phyloP scores from a whole-genome alignment of 495 filamentous ascomycete genomes.

The Xylaria palmicola region DNA sequence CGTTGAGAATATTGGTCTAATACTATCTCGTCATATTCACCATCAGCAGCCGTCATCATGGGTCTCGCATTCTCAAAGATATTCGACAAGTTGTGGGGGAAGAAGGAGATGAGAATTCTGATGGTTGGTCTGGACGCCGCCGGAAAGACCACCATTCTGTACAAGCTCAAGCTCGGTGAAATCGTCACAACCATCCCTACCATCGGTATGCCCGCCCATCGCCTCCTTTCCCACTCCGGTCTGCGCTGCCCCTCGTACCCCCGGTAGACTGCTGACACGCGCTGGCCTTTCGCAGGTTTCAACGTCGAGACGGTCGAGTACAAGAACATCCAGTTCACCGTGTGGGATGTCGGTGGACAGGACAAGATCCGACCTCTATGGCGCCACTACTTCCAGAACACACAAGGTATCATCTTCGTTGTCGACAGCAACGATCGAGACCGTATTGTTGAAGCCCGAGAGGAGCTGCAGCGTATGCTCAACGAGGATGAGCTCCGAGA shows the following conservation, averaged over 20 bases:
- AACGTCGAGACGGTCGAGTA: conserved; percentile 99
- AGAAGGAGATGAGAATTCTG: conserved; percentile 99
- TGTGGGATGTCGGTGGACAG: conserved; percentile 99
- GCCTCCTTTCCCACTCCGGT: background rate
- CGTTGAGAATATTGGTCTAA: conserved; percentile 22
- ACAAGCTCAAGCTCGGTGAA: conserved; percentile 99
- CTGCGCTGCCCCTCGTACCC: conserved; percentile 1
- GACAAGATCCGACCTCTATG: conserved; percentile 99
- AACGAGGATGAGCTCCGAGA: conserved; percentile 99
- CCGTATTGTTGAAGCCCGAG: conserved; percentile 96
- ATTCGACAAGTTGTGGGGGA: conserved; percentile 92
- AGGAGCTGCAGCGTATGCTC: conserved; percentile 99
- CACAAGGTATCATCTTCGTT: conserved; percentile 99
- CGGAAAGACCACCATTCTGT: conserved; percentile 99
- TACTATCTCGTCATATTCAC: conserved; percentile 23
- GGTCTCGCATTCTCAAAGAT: conserved; percentile 92
- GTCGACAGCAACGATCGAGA: conserved; percentile 99
- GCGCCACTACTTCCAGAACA: conserved; percentile 99
- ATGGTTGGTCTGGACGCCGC: conserved; percentile 99
- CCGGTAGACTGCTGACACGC: conserved; percentile 29
- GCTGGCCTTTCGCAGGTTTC: conserved; percentile 64
- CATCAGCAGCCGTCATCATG: conserved; percentile 59
- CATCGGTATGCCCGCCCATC: conserved; percentile 73
- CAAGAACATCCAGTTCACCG: conserved; percentile 99
- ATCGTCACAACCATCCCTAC: conserved; percentile 99